These are phyloP conservation scores for Colletotrichum cereale DNA, from an alignment of 2,329 filamentous ascomycete genomes.

Conservation along the genomic window DNA sequence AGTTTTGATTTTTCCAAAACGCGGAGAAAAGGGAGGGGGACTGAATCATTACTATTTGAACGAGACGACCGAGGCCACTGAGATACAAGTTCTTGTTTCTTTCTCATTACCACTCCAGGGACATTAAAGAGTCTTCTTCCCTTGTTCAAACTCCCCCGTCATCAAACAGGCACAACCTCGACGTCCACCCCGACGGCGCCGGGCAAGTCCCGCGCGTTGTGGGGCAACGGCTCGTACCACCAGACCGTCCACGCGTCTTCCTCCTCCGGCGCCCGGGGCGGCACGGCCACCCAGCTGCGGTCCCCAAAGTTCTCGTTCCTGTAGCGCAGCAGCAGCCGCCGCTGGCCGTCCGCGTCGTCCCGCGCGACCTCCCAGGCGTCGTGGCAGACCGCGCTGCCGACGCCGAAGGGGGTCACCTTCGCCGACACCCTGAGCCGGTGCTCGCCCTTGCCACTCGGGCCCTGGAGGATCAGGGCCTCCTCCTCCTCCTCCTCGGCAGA, in stretches of 20 bases:
- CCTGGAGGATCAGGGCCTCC: not conserved
- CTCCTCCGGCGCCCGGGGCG: not conserved
- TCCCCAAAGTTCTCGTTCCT: not conserved
- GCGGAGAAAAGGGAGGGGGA: not conserved
- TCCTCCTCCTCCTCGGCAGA: not conserved
- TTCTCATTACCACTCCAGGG: not conserved
- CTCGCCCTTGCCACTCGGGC: conserved; percentile 10
- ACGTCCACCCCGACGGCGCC: not conserved
- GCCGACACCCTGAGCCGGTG: not conserved
- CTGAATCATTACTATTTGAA: not conserved
- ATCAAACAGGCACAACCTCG: not conserved
- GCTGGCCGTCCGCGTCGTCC: not conserved
- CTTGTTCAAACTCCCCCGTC: no score
- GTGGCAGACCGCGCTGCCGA: not conserved
- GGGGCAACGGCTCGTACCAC: conserved; percentile 6
- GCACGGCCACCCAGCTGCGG: not conserved
- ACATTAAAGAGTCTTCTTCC: not conserved
- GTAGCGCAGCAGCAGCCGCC: not conserved
- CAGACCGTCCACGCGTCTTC: not conserved
- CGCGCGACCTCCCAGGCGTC: conserved; percentile 1
- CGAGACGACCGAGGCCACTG: not conserved
- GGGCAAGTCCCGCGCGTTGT: not conserved
- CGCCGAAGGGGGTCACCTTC: not conserved
- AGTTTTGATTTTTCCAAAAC: not conserved
- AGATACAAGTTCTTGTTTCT: no score